Conservation (phyloP, 2,329 filamentous ascomycete genomes). For the Paracamarosporium sp. region DNA sequence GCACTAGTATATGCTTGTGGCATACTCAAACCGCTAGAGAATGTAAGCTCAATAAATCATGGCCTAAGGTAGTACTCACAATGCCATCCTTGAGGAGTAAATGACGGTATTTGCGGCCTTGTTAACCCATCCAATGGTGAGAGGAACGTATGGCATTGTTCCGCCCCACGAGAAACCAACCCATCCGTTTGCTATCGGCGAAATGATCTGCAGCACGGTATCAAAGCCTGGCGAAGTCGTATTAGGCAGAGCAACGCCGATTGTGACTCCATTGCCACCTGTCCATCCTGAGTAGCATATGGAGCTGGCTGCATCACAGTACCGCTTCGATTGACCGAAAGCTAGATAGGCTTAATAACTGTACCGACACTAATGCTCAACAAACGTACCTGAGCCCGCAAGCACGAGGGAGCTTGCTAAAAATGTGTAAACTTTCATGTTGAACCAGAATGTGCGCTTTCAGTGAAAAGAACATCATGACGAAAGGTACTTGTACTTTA, state of each 20-base stretch:
- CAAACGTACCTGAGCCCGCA: constrained; percentile 18
- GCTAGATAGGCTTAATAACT: constrained; percentile 14
- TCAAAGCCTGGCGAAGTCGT: constrained; percentile 44
- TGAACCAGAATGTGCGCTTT: not conserved
- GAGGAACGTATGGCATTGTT: constrained; percentile 57
- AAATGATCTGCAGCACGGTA: constrained; percentile 53
- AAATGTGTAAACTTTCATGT: constrained; percentile 20
- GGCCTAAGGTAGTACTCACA: constrained; percentile 42
- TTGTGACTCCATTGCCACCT: constrained; percentile 41
- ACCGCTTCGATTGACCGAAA: constrained; percentile 25
- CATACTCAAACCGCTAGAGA: constrained; percentile 32
- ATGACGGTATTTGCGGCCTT: constrained; percentile 46
- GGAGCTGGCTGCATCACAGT: constrained; percentile 30
- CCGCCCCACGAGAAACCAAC: constrained; percentile 59
- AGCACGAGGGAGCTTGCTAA: constrained; percentile 13
- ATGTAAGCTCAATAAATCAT: constrained; percentile 10
- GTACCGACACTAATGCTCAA: not conserved
- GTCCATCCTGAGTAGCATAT: constrained; percentile 55
- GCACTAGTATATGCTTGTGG: constrained; percentile 32
- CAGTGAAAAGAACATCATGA: constrained; percentile 2
- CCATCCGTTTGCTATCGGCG: constrained; percentile 56
- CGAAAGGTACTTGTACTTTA: constrained; percentile 17
- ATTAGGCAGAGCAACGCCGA: constrained; percentile 47
- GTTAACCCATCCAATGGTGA: constrained; percentile 55
- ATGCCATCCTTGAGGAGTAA: constrained; percentile 54